Percentiles rank a stretch among this genome's conserved stretches.
phyloP scores from a whole-genome alignment of 148 eudicot species.

The Nepenthes mirabilis region DNA sequence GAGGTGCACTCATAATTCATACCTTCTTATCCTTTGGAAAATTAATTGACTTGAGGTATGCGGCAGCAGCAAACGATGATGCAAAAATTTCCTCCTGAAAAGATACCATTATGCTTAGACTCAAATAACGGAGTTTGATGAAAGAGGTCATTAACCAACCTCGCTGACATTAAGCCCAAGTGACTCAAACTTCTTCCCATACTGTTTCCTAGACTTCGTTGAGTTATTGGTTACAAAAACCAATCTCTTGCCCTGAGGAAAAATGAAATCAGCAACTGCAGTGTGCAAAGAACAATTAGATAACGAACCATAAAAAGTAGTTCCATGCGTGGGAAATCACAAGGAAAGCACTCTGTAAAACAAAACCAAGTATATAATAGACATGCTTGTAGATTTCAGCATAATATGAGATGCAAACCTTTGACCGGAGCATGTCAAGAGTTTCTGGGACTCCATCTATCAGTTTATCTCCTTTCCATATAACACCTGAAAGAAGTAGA shows the following conservation, averaged over 20 bases:
- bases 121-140: constrained; percentile 3
- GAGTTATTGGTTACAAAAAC: constrained; percentile 98
- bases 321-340: background rate
- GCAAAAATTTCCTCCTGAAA: constrained; percentile 98
- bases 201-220: constrained; percentile 95
- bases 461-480: constrained; percentile 94
- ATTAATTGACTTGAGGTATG: constrained; percentile 79
- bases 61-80: constrained; percentile 96
- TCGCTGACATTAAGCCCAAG: constrained; percentile 83
- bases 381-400: background rate
- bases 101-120: background rate
- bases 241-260: constrained; percentile 72
- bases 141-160: constrained; percentile 31
- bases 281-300: background rate
- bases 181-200: constrained; percentile 90
- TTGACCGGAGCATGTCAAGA: constrained; percentile 76
- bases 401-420: constrained; percentile 28
- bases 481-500: constrained; percentile 50
- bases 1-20: background rate
- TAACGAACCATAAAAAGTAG: background rate
- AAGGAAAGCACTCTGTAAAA: background rate
- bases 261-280: constrained; percentile 2
- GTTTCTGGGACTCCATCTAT: constrained; percentile 94
- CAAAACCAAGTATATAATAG: background rate
- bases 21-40: constrained; percentile 96